Percentiles rank a stretch among this genome's conserved stretches.
These are phyloP conservation scores for Globisporangium mamillatum DNA, from an alignment of 352 stramenopile species.

Conservation along the genomic window DNA sequence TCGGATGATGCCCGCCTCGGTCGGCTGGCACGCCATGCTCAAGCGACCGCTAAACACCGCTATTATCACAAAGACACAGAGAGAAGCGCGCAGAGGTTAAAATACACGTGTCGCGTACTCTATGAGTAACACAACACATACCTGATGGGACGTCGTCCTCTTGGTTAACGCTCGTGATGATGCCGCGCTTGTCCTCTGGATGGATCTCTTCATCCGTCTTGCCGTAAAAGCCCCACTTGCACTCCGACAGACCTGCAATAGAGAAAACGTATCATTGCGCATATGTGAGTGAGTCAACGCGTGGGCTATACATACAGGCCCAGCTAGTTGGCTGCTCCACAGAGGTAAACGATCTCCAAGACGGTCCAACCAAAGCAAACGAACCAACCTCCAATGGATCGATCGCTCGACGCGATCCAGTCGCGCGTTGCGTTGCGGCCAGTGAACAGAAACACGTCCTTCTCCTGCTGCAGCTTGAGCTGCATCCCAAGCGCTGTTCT, in stretches of 20 bases:
- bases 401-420: constrained; percentile 76
- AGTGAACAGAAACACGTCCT: constrained; percentile 76
- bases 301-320: background rate
- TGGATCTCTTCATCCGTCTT: constrained; percentile 17
- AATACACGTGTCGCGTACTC: background rate
- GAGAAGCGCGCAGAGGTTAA: background rate
- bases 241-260: constrained; percentile 53
- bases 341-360: background rate
- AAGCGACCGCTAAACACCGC: constrained; percentile 72
- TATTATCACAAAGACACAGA: constrained; percentile 15
- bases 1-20: constrained; percentile 69
- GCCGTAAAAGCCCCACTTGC: constrained; percentile 66
- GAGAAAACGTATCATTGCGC: background rate
- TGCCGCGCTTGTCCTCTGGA: constrained; percentile 19
- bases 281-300: background rate
- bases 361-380: constrained; percentile 12
- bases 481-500: constrained; percentile 61
- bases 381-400: constrained; percentile 69
- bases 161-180: constrained; percentile 46
- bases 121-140: constrained; percentile 16
- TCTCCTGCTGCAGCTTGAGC: constrained; percentile 71
- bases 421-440: constrained; percentile 42
- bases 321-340: background rate
- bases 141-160: constrained; percentile 52
- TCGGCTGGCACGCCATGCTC: constrained; percentile 75